Conservation (phyloP, 306 rosid genomes). For the Geum urbanum region DNA sequence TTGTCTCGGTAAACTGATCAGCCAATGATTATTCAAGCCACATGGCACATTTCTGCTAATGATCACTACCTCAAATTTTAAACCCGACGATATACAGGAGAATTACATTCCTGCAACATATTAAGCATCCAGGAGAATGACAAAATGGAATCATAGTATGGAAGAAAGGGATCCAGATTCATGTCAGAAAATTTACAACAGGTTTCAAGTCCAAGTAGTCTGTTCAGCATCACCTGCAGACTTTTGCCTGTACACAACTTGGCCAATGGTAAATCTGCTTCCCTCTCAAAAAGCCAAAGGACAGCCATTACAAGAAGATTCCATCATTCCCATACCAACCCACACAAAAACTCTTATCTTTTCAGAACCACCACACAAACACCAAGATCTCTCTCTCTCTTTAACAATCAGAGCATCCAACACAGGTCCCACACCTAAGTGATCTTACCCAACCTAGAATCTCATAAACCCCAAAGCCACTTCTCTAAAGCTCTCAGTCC, state of each 20-base stretch:
- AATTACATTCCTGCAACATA: not conserved
- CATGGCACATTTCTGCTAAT: constrained; percentile 1
- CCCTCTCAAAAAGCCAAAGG: constrained; percentile 32
- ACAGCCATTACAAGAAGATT: constrained; percentile 50
- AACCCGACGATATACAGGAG: constrained; percentile 17
- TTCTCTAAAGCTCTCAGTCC: constrained; percentile 28
- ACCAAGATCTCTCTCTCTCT: constrained; percentile 31
- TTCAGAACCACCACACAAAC: constrained; percentile 44
- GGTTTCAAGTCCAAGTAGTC: constrained; percentile 19
- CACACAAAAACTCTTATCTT: constrained; percentile 52
- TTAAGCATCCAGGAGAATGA: not conserved
- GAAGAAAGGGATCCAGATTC: constrained; percentile 5
- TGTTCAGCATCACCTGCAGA: constrained; percentile 34
- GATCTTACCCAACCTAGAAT: constrained; percentile 35
- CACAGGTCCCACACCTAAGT: constrained; percentile 53
- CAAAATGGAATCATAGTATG: not conserved
- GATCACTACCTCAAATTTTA: constrained; percentile 4
- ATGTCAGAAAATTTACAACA: constrained; percentile 20
- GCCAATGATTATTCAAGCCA: constrained; percentile 5
- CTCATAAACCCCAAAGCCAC: constrained; percentile 23
- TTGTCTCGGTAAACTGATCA: not conserved
- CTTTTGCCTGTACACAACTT: constrained; percentile 26
- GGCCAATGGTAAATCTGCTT: constrained; percentile 31
- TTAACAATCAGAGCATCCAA: constrained; percentile 43
- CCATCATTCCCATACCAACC: constrained; percentile 50